phyloP scores from a whole-genome alignment of 139 green algal genomes.

The Asterochloris erici region DNA sequence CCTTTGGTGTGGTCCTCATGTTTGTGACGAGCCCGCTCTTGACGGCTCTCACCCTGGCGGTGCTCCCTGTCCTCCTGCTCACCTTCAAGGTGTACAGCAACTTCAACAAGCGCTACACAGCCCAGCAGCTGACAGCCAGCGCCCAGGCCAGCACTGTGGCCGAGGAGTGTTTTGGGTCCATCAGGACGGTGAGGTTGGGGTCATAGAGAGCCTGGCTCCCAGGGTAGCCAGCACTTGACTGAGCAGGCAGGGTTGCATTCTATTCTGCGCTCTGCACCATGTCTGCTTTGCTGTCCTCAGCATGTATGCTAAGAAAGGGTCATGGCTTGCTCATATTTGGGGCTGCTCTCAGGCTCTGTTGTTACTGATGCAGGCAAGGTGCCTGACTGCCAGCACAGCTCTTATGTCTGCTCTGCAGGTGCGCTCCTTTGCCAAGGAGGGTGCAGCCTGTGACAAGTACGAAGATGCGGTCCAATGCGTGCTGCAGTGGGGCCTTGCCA shows the following conservation, averaged over 20 bases:
- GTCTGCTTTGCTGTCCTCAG: too few species aligned
- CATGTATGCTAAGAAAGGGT: too few species aligned
- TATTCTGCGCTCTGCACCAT: too few species aligned
- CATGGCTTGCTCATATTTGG: too few species aligned
- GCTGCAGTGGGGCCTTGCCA: conserved; percentile 26
- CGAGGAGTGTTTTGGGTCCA: conserved; percentile 37
- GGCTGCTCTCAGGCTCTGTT: too few species aligned
- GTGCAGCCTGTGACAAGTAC: conserved; percentile 28
- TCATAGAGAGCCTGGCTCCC: too few species aligned
- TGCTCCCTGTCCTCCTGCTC: conserved; percentile 28
- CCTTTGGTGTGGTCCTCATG: conserved; percentile 42
- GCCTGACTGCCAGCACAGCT: too few species aligned
- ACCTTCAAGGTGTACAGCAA: conserved; percentile 25
- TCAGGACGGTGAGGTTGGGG: conserved; percentile 28
- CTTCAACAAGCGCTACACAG: conserved; percentile 39
- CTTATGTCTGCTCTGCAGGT: conserved; percentile 13
- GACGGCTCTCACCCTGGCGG: conserved; percentile 24
- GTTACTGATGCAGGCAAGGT: too few species aligned
- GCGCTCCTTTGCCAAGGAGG: conserved; percentile 49
- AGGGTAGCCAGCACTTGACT: too few species aligned
- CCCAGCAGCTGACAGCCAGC: conserved; percentile 26
- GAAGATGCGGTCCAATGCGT: neutral
- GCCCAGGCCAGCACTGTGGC: conserved; percentile 32
- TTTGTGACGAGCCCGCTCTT: conserved; percentile 39
- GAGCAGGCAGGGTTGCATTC: too few species aligned